Base-by-base conservation (phyloP, 257 asterid species). In the Solanum corneliomulleri region DNA sequence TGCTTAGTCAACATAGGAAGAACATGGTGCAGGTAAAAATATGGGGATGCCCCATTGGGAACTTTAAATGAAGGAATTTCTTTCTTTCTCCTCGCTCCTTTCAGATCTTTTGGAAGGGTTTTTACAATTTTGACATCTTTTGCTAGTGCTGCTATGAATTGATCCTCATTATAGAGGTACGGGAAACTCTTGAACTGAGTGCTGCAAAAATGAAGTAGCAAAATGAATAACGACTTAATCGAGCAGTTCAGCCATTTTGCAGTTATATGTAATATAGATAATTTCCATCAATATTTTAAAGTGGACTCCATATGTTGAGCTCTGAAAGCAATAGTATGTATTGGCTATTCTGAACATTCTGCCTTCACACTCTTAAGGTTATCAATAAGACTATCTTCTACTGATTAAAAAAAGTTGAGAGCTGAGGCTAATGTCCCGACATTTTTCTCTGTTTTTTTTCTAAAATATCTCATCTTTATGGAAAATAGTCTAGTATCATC, bases 101-200 rank as follows among this genome's bases (percentile, higher is more conserved):
- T 96, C 56, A 97, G 98, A 88, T 92, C 86, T 92, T 93, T 95
- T 6, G 99, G 99, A 86, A 97, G 98, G 47, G 99, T 95, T 92
- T 90, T 96, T 85, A 97, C 98, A 45, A 96, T 90, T 89, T 91
- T 92, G 90, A 96, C 93, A 88, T 97, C 99, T 29, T 93, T 91
- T 31, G 90, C 94, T 87, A 97, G 93, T 86, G 97, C 96, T 21
- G 93, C 91, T 88, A 95, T 94, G 91, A 97, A 95, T 52, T 93
- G 96, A 86, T 96, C 99, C 93, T 95, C 99, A 62, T 93, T 97
- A 45, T 96, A 97, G 87, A 97, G 95, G 91, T 96, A 97, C 7
- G 99, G 98, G 85, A 97, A 97, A 92, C 99, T 97, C 95, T 97
- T 97, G 95, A 95, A 97, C 90, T 96, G 93, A 86, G 98, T 91